Conservation (phyloP, 805 yeast genomes). For the Trichomonascus vanleenenianus region DNA sequence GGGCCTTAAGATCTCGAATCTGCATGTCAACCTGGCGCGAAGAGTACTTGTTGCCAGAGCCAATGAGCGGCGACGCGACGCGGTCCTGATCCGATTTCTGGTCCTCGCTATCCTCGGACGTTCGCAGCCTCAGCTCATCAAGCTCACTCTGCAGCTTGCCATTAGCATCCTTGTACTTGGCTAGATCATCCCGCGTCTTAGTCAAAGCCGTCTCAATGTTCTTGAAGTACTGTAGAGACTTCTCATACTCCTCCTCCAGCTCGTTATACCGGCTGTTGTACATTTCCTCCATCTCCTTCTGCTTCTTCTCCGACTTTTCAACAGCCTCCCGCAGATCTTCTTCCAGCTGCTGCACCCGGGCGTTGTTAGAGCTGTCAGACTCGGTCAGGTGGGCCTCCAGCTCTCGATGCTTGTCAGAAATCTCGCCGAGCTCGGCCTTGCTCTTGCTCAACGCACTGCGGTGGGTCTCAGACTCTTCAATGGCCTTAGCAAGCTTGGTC, state of each 20-base stretch:
- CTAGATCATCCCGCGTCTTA: slow-evolving; percentile 63
- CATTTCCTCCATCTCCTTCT: slow-evolving; percentile 28
- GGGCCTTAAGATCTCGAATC: slow-evolving; percentile 78
- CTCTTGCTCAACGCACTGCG: slow-evolving; percentile 19
- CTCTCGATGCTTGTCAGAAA: slow-evolving; percentile 18
- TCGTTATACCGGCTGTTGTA: slow-evolving; percentile 29
- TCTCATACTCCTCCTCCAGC: slow-evolving; percentile 60
- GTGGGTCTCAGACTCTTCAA: slow-evolving; percentile 13
- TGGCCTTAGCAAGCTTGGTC: slow-evolving; percentile 2
- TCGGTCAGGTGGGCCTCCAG: slow-evolving; percentile 13
- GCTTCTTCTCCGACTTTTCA: slow-evolving; percentile 25
- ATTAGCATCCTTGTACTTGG: slow-evolving; percentile 48
- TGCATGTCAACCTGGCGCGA: slow-evolving; percentile 60
- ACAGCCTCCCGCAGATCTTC: slow-evolving; percentile 21
- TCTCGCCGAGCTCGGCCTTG: slow-evolving; percentile 17
- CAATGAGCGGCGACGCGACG: slow-evolving; percentile 30
- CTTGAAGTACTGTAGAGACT: slow-evolving; percentile 62
- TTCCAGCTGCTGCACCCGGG: slow-evolving; percentile 13
- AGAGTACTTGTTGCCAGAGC: slow-evolving; percentile 10
- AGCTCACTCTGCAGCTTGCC: slow-evolving; percentile 54
- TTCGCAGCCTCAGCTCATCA: slow-evolving; percentile 55
- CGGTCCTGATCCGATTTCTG: slow-evolving; percentile 23
- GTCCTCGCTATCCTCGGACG: slow-evolving; percentile 25
- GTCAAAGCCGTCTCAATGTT: slow-evolving; percentile 71
- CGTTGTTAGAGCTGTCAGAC: slow-evolving; percentile 10